Percentiles rank a stretch among this genome's conserved stretches.
These are phyloP conservation scores for Linum usitatissimum DNA, from an alignment of 345 rosid genomes.

Conservation along the genomic window DNA sequence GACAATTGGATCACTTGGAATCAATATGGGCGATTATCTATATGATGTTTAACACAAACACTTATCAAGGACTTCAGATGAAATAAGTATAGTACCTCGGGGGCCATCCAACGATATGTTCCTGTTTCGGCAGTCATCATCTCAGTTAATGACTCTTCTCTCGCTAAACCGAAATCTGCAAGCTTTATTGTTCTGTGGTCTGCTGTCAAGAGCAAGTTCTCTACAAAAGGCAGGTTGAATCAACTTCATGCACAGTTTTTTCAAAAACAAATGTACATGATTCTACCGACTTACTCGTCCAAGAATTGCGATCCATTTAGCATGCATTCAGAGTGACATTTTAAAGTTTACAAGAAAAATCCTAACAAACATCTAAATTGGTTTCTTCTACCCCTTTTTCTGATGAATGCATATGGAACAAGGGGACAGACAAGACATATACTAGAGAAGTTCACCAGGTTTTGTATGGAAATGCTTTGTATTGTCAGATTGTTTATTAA, in stretches of 20 bases:
- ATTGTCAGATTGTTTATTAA: too few relatives aligned
- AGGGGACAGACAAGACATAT: too few relatives aligned
- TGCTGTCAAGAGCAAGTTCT: conserved; percentile 80
- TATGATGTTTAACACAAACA: not conserved
- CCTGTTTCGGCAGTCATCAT: conserved; percentile 99
- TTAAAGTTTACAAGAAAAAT: too few relatives aligned
- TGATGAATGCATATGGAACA: too few relatives aligned
- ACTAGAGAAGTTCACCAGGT: too few relatives aligned
- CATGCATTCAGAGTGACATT: too few relatives aligned
- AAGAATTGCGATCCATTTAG: too few relatives aligned
- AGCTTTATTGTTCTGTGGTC: conserved; percentile 85
- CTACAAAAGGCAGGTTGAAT: conserved; percentile 32
- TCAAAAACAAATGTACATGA: not conserved
- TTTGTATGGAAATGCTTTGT: too few relatives aligned
- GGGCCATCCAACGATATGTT: conserved; percentile 99
- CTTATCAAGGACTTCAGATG: not conserved
- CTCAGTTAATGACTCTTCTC: conserved; percentile 96
- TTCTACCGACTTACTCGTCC: too few relatives aligned
- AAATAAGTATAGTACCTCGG: conserved; percentile 44
- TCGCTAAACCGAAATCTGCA: conserved; percentile 95
- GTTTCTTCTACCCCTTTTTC: too few relatives aligned
- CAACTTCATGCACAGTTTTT: not conserved
- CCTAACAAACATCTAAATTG: too few relatives aligned
- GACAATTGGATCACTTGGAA: conserved; percentile 7
- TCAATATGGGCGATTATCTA: too few relatives aligned